Evolutionary conservation across 345 rosid species (phyloP).

Genomic region (Hibiscus trionum): DNA sequence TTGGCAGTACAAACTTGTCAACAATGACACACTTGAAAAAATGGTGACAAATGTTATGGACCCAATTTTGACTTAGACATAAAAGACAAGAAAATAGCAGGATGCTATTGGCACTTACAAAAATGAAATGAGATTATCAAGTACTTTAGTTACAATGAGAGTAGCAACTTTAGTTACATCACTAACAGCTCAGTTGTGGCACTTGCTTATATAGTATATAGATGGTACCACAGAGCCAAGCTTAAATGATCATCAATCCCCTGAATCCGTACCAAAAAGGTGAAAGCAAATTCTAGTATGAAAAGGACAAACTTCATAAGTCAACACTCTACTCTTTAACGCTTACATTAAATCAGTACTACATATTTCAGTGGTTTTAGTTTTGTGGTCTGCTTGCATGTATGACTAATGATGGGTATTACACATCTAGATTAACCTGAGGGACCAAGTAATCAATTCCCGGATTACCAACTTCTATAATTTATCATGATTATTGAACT

Average conservation of each 20-base stretch:
- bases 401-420: neutral
- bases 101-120: neutral
- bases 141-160: neutral
- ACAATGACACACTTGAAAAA: neutral
- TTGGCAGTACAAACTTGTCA: neutral
- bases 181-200: too few species aligned
- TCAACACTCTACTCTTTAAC: neutral
- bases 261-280: too few species aligned
- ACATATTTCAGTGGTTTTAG: neutral
- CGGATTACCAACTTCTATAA: neutral
- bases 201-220: too few species aligned
- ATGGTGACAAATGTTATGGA: neutral
- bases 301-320: too few species aligned
- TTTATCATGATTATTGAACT: neutral
- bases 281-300: neutral
- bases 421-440: neutral
- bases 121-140: neutral
- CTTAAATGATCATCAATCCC: too few species aligned
- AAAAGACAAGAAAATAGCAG: neutral
- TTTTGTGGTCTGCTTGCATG: neutral
- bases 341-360: neutral
- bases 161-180: too few species aligned
- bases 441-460: neutral
- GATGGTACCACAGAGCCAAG: too few species aligned
- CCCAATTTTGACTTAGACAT: neutral